Percentiles rank a stretch among this genome's conserved stretches.
Evolutionary conservation across 805 yeast genomes (phyloP).

Genomic region (Sugiyamaella marilandica): DNA sequence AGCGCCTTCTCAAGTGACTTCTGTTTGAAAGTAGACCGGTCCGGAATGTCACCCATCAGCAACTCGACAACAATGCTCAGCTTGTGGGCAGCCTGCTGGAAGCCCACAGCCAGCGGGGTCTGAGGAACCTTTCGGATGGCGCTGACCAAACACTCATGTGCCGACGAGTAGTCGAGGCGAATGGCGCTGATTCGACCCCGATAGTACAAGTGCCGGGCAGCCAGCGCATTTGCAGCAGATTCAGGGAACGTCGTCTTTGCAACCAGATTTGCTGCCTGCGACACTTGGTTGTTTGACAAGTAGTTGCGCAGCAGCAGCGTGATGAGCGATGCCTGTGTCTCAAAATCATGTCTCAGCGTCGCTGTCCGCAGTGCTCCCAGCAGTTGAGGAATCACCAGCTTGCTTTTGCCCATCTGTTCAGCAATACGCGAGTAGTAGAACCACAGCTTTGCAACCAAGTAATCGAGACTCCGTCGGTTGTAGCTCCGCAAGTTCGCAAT

Average conservation of each 20-base stretch:
- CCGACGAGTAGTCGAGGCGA: slow-evolving; percentile 86
- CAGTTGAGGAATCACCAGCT: slow-evolving; percentile 58
- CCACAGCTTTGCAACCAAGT: slow-evolving; percentile 87
- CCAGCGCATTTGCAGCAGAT: slow-evolving; percentile 80
- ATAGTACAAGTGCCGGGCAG: slow-evolving; percentile 88
- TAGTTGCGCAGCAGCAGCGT: slow-evolving; percentile 83
- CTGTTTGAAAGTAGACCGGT: slow-evolving; percentile 72
- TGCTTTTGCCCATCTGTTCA: slow-evolving; percentile 49
- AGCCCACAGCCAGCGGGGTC: slow-evolving; percentile 77
- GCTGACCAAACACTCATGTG: slow-evolving; percentile 85
- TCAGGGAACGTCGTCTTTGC: slow-evolving; percentile 86
- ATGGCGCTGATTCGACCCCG: slow-evolving; percentile 86
- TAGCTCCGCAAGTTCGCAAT: slow-evolving; percentile 45
- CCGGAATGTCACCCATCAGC: slow-evolving; percentile 96
- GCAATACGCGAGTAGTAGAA: slow-evolving; percentile 77
- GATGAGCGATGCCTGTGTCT: slow-evolving; percentile 81
- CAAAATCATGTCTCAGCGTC: slow-evolving; percentile 85
- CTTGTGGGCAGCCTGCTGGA: slow-evolving; percentile 84
- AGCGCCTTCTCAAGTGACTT: slow-evolving; percentile 54
- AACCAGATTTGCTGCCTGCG: slow-evolving; percentile 83
- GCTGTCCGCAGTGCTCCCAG: slow-evolving; percentile 79
- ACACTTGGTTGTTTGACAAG: slow-evolving; percentile 69
- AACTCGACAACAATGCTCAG: slow-evolving; percentile 83
- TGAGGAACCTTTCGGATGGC: slow-evolving; percentile 97
- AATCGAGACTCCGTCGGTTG: slow-evolving; percentile 80